Percentiles rank a stretch among this genome's conserved stretches.
These are phyloP conservation scores for Boeremia lycopersici DNA, from an alignment of 2,329 filamentous ascomycete species.

Conservation along the genomic window DNA sequence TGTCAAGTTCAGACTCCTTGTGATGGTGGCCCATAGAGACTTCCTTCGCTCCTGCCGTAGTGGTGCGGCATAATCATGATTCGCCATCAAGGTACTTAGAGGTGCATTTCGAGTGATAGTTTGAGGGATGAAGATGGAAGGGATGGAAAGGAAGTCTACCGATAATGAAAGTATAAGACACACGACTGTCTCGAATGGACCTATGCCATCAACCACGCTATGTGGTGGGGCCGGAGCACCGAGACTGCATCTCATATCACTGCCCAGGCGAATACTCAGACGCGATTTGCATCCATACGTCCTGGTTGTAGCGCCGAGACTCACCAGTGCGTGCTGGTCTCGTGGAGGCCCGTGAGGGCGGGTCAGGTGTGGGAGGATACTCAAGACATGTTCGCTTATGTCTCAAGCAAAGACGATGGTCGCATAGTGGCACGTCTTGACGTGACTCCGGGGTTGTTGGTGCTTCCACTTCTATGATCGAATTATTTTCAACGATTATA, in stretches of 20 bases:
- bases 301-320: not conserved
- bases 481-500: not conserved
- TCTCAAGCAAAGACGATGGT: constrained; percentile 9
- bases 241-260: not conserved
- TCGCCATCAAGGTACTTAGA: not conserved
- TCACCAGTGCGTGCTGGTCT: not conserved
- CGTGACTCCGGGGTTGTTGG: not conserved
- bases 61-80: constrained; percentile 6
- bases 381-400: constrained; percentile 8
- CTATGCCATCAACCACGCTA: too few relatives aligned
- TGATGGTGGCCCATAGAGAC: not conserved
- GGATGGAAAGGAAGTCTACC: not conserved
- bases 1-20: not conserved
- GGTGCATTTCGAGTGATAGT: too few relatives aligned
- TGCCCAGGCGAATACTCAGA: not conserved
- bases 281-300: constrained; percentile 11
- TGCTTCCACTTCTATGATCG: not conserved
- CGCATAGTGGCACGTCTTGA: not conserved
- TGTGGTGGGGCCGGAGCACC: not conserved
- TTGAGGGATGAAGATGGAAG: not conserved
- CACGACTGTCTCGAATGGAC: not conserved
- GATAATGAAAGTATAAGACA: not conserved
- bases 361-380: not conserved
- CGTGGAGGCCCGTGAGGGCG: not conserved
- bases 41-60: not conserved